Evolutionary conservation across 495 filamentous ascomycete species (phyloP).

Genomic region (Penicillium parvum): DNA sequence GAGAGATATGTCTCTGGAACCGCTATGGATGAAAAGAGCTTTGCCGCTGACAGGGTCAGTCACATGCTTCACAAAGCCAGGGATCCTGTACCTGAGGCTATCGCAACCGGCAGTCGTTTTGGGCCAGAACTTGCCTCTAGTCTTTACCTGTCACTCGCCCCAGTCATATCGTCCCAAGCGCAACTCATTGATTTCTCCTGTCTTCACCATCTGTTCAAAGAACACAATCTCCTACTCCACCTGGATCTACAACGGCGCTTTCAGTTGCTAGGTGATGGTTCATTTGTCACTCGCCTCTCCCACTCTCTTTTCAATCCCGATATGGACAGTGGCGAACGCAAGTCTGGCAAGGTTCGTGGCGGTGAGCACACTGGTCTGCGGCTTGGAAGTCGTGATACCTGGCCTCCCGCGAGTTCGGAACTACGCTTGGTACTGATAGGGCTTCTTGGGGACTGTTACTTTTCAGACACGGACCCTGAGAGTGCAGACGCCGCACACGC

Average conservation of each 20-base stretch:
- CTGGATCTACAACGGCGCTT: conserved; percentile 72
- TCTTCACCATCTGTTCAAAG: conserved; percentile 73
- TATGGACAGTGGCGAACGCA: conserved; percentile 72
- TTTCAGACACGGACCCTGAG: conserved; percentile 22
- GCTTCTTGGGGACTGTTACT: conserved; percentile 71
- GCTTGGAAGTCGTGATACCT: conserved; percentile 68
- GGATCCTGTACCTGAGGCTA: conserved; percentile 3
- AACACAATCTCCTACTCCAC: conserved; percentile 70
- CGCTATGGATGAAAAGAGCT: conserved; percentile 19
- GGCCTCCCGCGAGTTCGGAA: conserved; percentile 93
- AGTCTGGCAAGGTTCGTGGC: conserved; percentile 59
- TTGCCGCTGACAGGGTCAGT: conserved; percentile 29
- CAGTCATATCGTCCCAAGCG: conserved; percentile 69
- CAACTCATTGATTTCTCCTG: conserved; percentile 70
- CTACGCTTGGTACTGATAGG: conserved; percentile 84
- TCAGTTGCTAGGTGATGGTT: conserved; percentile 78
- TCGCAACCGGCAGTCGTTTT: conserved; percentile 33
- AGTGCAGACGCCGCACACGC: conserved; percentile 17
- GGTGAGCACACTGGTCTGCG: conserved; percentile 76
- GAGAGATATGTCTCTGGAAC: conserved; percentile 19
- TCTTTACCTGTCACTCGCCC: conserved; percentile 70
- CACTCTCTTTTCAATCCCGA: conserved; percentile 84
- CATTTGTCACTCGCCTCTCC: conserved; percentile 72
- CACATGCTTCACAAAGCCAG: conserved; percentile 21
- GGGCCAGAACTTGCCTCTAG: conserved; percentile 67